phyloP scores from a whole-genome alignment of 257 asterid genomes.

The Nicotiana otophora region DNA sequence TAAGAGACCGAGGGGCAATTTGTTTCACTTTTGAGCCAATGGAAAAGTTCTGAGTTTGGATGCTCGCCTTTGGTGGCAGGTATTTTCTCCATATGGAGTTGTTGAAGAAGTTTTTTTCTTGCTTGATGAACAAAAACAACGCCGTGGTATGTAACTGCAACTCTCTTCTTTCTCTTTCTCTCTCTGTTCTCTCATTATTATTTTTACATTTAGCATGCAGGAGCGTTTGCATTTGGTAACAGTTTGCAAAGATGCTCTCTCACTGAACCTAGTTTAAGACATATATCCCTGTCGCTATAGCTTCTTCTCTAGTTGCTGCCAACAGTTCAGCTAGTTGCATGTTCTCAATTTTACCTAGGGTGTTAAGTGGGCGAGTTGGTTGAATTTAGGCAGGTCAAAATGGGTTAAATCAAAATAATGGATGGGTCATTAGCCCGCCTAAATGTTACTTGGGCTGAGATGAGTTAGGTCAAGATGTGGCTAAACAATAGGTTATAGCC shows the following conservation, averaged over 20 bases:
- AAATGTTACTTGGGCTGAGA: too few species aligned
- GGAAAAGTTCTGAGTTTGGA: slow-evolving; percentile 15
- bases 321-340: neutral
- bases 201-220: neutral
- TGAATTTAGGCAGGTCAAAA: too few species aligned
- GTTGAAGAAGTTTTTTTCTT: slow-evolving; percentile 70
- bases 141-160: slow-evolving; percentile 49
- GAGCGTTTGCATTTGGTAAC: neutral
- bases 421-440: too few species aligned
- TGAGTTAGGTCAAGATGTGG: too few species aligned
- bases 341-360: too few species aligned
- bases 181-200: neutral
- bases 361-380: too few species aligned
- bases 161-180: neutral
- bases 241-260: neutral
- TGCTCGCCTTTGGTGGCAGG: slow-evolving; percentile 40
- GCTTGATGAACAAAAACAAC: slow-evolving; percentile 65
- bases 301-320: slow-evolving; percentile 1
- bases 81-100: slow-evolving; percentile 73
- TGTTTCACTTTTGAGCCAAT: neutral
- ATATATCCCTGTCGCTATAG: neutral
- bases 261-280: neutral
- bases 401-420: too few species aligned
- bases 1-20: neutral
- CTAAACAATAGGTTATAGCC: too few species aligned